phyloP scores from a whole-genome alignment of 495 filamentous ascomycete species.

The Lindgomyces ingoldianus region DNA sequence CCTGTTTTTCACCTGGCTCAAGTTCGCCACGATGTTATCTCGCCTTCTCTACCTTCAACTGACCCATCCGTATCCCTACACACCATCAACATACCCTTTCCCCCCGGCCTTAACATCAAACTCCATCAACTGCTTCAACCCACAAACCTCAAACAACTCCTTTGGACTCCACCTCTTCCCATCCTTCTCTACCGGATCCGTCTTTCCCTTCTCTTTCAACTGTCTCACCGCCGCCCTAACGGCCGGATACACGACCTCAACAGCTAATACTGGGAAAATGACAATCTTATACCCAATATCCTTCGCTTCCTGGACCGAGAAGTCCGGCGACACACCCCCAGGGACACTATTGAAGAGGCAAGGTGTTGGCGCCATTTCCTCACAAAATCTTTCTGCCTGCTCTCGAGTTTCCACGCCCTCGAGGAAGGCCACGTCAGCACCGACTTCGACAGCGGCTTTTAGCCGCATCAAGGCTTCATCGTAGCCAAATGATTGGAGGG shows the following conservation, averaged over 20 bases:
- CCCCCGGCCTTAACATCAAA: conserved; percentile 60
- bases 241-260: conserved; percentile 40
- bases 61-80: neutral
- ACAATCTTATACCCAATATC: conserved; percentile 65
- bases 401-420: conserved; percentile 63
- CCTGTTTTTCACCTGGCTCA: neutral
- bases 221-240: conserved; percentile 24
- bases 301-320: conserved; percentile 58
- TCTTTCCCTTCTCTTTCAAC: conserved; percentile 37
- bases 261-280: conserved; percentile 46
- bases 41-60: neutral
- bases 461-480: conserved; percentile 61
- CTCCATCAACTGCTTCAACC: conserved; percentile 58
- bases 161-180: conserved; percentile 43
- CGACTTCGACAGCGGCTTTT: conserved; percentile 56
- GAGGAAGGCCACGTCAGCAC: conserved; percentile 66
- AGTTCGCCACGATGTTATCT: neutral
- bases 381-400: conserved; percentile 53
- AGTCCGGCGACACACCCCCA: conserved; percentile 59
- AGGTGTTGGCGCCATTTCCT: conserved; percentile 60
- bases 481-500: conserved; percentile 63
- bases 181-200: conserved; percentile 33
- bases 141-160: conserved; percentile 60
- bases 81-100: conserved; percentile 43
- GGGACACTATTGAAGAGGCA: conserved; percentile 66